These are phyloP conservation scores for Rhizopus delemar DNA, from an alignment of 371 early-diverging fungal genomes.

Conservation along the genomic window DNA sequence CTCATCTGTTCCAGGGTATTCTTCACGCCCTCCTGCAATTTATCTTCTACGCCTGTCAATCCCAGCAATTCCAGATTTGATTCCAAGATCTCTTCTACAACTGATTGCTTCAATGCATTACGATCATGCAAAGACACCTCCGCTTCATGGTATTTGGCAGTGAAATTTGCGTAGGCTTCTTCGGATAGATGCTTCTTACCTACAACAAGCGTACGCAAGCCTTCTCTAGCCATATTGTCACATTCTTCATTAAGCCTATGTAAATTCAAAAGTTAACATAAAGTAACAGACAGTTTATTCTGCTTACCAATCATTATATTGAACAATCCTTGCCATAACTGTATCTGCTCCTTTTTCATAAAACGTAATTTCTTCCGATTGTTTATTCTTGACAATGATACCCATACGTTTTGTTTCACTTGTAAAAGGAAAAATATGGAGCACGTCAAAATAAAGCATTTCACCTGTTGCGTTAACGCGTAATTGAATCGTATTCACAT, in stretches of 20 bases:
- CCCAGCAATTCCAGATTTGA: slow-evolving; percentile 93
- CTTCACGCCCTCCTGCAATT: slow-evolving; percentile 95
- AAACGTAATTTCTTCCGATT: slow-evolving; percentile 76
- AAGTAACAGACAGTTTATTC: not conserved
- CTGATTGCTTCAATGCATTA: slow-evolving; percentile 69
- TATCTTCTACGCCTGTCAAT: slow-evolving; percentile 99
- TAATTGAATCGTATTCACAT: slow-evolving; percentile 72
- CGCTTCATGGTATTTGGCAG: slow-evolving; percentile 69
- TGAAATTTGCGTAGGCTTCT: slow-evolving; percentile 74
- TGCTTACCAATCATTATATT: slow-evolving; percentile 90
- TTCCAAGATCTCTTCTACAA: slow-evolving; percentile 75
- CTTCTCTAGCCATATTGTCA: slow-evolving; percentile 99
- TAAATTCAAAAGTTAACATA: not conserved
- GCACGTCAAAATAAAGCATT: slow-evolving; percentile 70
- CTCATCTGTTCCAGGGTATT: slow-evolving; percentile 90
- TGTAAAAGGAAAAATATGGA: slow-evolving; percentile 97
- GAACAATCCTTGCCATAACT: slow-evolving; percentile 92
- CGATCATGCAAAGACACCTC: slow-evolving; percentile 73
- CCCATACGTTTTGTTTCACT: slow-evolving; percentile 99
- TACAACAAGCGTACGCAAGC: slow-evolving; percentile 97
- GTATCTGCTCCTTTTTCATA: slow-evolving; percentile 98
- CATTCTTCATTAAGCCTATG: slow-evolving; percentile 93
- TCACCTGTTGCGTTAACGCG: slow-evolving; percentile 55
- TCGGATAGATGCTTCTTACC: slow-evolving; percentile 83
- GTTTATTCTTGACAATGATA: slow-evolving; percentile 81